Percentiles rank a stretch among this genome's conserved stretches.
Evolutionary conservation across 352 stramenopile genomes (phyloP).

Genomic region (Globisporangium spiculum): DNA sequence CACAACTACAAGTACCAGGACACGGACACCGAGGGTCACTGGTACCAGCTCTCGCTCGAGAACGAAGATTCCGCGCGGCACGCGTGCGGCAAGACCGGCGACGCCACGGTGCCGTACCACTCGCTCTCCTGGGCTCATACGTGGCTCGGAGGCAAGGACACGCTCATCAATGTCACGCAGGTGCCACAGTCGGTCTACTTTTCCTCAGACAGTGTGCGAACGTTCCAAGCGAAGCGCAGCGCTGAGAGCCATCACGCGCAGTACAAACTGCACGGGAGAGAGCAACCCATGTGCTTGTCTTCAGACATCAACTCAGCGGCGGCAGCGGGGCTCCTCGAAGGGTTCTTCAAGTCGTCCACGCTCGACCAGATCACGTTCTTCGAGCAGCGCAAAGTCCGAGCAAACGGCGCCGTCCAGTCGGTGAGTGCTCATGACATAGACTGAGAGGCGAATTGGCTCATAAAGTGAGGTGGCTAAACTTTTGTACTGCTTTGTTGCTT

Average conservation of each 20-base stretch:
- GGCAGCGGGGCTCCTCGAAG: constrained; percentile 41
- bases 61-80: constrained; percentile 44
- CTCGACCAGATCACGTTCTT: constrained; percentile 76
- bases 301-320: constrained; percentile 4
- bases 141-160: constrained; percentile 51
- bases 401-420: constrained; percentile 25
- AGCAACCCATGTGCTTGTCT: constrained; percentile 40
- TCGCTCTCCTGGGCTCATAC: constrained; percentile 78
- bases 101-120: constrained; percentile 76
- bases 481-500: background rate
- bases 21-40: constrained; percentile 43
- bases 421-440: constrained; percentile 17
- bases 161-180: constrained; percentile 63
- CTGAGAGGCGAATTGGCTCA: background rate
- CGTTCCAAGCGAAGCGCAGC: constrained; percentile 44
- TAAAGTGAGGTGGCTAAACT: background rate
- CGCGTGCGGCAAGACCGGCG: constrained; percentile 69
- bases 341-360: constrained; percentile 51
- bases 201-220: constrained; percentile 47
- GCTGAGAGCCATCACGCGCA: constrained; percentile 53
- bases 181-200: constrained; percentile 75
- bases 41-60: constrained; percentile 56
- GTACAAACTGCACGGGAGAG: constrained; percentile 43
- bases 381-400: constrained; percentile 43
- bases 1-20: constrained; percentile 73